Evolutionary conservation across 352 stramenopile genomes (phyloP).

Genomic region (Phytophthora hybrid): DNA sequence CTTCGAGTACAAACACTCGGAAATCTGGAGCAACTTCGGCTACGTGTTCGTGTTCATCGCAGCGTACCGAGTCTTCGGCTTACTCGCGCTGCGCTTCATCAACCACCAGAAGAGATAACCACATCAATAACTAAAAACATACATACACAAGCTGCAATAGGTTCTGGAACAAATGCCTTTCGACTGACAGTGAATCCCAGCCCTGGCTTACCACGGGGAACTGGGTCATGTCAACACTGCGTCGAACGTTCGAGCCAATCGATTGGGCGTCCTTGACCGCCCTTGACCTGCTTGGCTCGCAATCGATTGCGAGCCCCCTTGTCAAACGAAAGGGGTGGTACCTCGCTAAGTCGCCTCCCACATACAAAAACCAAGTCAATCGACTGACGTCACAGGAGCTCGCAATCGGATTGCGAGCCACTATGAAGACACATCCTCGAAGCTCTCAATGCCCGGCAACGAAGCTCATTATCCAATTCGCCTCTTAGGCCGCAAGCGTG

Average conservation of each 20-base stretch:
- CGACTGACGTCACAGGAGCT: not conserved
- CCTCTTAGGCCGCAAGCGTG: not conserved
- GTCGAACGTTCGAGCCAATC: not conserved
- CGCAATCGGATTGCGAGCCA: not conserved
- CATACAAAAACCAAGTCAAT: not conserved
- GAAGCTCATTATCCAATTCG: not conserved
- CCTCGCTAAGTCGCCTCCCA: too few species aligned
- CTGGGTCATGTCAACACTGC: too few species aligned
- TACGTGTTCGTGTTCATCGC: constrained; percentile 39
- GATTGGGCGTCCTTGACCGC: not conserved
- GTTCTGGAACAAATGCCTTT: not conserved
- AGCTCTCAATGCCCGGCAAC: not conserved
- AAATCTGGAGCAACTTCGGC: constrained; percentile 43
- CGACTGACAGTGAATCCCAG: too few species aligned
- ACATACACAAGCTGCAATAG: too few species aligned
- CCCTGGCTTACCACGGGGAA: not conserved
- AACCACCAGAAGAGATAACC: constrained; percentile 56
- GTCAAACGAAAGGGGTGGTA: not conserved
- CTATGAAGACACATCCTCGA: too few species aligned
- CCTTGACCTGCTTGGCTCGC: too few species aligned
- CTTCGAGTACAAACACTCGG: constrained; percentile 42
- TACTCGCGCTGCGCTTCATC: constrained; percentile 49
- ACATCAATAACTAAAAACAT: not conserved
- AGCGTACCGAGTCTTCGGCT: constrained; percentile 37
- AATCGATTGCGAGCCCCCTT: not conserved